Evolutionary conservation across 805 yeast genomes (phyloP).

Genomic region (Cyberlindnera suaveolens): DNA sequence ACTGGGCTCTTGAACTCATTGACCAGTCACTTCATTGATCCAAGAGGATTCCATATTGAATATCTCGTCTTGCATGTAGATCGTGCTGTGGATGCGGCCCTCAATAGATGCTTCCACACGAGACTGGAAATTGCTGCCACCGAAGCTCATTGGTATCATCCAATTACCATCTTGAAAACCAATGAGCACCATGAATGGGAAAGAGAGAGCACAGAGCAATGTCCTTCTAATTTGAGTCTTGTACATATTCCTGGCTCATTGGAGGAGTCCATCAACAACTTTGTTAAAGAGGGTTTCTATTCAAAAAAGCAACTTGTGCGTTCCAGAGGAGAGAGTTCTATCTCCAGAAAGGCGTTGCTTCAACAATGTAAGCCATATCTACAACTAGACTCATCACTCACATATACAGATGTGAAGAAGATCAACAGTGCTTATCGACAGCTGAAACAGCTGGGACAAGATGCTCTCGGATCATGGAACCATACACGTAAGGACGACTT

Average conservation of each 20-base stretch:
- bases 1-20: constrained; percentile 46
- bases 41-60: constrained; percentile 33
- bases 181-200: constrained; percentile 10
- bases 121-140: constrained; percentile 4
- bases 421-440: constrained; percentile 22
- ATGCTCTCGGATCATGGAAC: constrained; percentile 40
- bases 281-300: constrained; percentile 54
- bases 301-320: constrained; percentile 39
- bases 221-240: constrained; percentile 25
- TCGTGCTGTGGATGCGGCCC: constrained; percentile 16
- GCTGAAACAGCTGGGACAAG: constrained; percentile 26
- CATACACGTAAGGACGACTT: constrained; percentile 40
- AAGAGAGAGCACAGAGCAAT: not conserved
- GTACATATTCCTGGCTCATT: constrained; percentile 19
- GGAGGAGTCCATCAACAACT: constrained; percentile 40
- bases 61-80: constrained; percentile 43
- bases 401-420: constrained; percentile 30
- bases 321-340: constrained; percentile 34
- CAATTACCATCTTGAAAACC: constrained; percentile 6
- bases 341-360: constrained; percentile 28
- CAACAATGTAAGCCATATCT: constrained; percentile 14
- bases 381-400: not conserved
- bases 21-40: constrained; percentile 30
- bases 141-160: not conserved
- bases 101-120: constrained; percentile 14